phyloP scores from a whole-genome alignment of 2,329 filamentous ascomycete genomes.

The Aspergillus phoenicis region DNA sequence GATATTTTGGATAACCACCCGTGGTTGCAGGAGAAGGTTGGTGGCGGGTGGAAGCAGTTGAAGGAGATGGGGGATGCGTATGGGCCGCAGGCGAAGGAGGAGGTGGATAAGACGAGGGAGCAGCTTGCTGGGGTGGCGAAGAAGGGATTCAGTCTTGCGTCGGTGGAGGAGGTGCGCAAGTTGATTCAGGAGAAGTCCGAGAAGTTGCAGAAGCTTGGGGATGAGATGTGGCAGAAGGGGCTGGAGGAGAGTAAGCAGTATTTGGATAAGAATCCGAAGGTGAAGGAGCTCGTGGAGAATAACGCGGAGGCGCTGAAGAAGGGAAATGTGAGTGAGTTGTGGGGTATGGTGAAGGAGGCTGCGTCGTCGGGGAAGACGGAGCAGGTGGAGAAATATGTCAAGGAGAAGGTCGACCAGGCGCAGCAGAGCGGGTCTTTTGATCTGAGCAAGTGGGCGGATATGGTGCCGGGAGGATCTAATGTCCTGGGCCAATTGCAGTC shows the following conservation, averaged over 20 bases:
- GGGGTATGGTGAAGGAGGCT: conserved; percentile 63
- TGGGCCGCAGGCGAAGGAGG: conserved; percentile 75
- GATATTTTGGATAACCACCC: conserved; percentile 76
- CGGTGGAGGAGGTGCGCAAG: conserved; percentile 57
- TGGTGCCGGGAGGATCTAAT: conserved; percentile 66
- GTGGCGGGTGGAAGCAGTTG: conserved; percentile 67
- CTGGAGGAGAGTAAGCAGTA: conserved; percentile 71
- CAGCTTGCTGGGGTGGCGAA: conserved; percentile 67
- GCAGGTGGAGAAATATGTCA: conserved; percentile 63
- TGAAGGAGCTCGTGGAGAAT: conserved; percentile 71
- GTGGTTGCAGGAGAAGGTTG: conserved; percentile 70
- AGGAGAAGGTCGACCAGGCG: conserved; percentile 60
- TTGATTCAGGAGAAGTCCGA: conserved; percentile 71
- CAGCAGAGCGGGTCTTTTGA: conserved; percentile 56
- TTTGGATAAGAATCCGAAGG: conserved; percentile 74
- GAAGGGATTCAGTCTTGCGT: conserved; percentile 59
- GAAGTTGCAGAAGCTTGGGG: conserved; percentile 67
- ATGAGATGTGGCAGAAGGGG: conserved; percentile 72
- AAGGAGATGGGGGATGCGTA: conserved; percentile 70
- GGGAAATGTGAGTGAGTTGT: conserved; percentile 66
- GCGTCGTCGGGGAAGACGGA: conserved; percentile 63
- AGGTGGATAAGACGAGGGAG: conserved; percentile 70
- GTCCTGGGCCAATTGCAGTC: conserved; percentile 68
- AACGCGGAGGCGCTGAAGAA: conserved; percentile 69
- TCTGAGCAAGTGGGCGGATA: conserved; percentile 65